Base-by-base conservation (phyloP, 805 yeast genomes). In the Cyberlindnera xylosilytica region DNA sequence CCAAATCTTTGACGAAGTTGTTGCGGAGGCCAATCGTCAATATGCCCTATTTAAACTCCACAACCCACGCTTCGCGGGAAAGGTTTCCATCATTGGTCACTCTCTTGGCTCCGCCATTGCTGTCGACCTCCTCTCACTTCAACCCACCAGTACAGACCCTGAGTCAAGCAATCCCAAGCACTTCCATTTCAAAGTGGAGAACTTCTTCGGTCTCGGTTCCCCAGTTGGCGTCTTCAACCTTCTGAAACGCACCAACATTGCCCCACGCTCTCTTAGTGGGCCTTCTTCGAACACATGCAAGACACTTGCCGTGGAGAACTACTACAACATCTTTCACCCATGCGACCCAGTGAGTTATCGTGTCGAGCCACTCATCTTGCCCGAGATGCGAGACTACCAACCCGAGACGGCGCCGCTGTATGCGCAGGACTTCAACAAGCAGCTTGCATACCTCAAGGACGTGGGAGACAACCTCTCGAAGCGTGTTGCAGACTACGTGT, bases 311-410 rank as follows among this genome's bases (percentile, higher is more conserved):
- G 81, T 84, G 48, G 63, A 69, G 2, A 84, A 85, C 54, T 61
- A 85, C 34, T 93, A 84, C 65, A 91, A 91, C 57, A 64, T 93
- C 6, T 88, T 85, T 65, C 95, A 91, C 52, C 87, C 91, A 0
- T 83, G 95, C 50, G 99, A 91, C 58, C 96, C 97, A 1, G 82
- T 93, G 30, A 89, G 91, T 0, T 88, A 90, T 54, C 69, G 98
- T 41, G 64, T 90, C 44, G 99, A 91, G 61, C 99, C 99, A 1
- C 65, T 91, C 44, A 73, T 90, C 6, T 69, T 46, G 68, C 53
- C 72, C 17, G 63, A 57, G 46, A 69, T 81, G 50, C 65, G 79
- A 0, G 59, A 67, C 6, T 63, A 72, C 42, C 69, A 72, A 47
- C 86, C 91, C 0, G 78, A 70, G 41, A 63, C 65, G n/a, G 71